Evolutionary conservation across 768 basidiomycete genomes (phyloP).

Genomic region (Amanita exitialis): DNA sequence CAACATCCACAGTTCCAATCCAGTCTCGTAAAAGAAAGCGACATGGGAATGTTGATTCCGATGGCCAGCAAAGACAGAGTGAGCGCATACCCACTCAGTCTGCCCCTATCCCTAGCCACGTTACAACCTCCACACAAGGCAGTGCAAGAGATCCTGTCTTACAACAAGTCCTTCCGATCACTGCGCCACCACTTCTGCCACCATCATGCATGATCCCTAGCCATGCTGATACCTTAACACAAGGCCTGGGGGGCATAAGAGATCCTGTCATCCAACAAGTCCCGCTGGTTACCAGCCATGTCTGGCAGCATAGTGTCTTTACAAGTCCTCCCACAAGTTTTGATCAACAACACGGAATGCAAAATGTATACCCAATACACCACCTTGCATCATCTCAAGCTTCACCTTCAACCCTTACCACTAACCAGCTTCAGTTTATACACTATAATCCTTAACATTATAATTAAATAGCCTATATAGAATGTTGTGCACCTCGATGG

Average conservation of each 20-base stretch:
- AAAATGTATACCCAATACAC: no score
- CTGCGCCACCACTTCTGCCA: neutral
- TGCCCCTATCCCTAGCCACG: neutral
- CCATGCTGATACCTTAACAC: neutral
- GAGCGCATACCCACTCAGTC: neutral
- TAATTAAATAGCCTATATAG: neutral
- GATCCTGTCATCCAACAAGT: neutral
- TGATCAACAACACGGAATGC: neutral
- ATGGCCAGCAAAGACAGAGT: neutral
- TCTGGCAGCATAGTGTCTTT: neutral
- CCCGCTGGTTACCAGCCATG: neutral
- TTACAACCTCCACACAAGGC: neutral
- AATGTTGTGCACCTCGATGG: no score
- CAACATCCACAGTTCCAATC: neutral
- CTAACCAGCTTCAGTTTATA: neutral
- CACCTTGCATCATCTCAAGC: neutral
- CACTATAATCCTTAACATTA: slow-evolving; percentile 1
- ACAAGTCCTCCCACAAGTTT: neutral
- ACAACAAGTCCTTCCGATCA: neutral
- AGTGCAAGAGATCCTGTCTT: neutral
- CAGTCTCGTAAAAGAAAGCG: neutral
- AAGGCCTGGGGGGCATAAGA: neutral
- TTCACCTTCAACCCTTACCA: neutral
- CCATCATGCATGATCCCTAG: neutral
- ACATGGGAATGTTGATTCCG: neutral